These are phyloP conservation scores for Poteriospumella lacustris DNA, from an alignment of 108 stramenopile genomes.

Conservation along the genomic window DNA sequence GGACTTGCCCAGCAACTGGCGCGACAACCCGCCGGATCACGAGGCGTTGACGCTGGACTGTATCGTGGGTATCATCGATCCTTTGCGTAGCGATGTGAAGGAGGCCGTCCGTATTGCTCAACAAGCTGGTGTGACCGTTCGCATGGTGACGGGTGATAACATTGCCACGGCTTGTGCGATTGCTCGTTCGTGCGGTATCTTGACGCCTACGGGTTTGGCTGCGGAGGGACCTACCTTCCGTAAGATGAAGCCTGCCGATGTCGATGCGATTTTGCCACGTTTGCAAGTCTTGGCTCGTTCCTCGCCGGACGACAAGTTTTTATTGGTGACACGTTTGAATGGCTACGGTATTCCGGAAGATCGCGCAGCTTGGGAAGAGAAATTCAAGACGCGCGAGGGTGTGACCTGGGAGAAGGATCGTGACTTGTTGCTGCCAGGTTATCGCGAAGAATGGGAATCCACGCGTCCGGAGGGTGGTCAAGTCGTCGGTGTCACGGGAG, in stretches of 20 bases:
- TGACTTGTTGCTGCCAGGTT: conserved; percentile 45
- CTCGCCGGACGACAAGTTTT: conserved; percentile 87
- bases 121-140: conserved; percentile 29
- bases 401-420: conserved; percentile 36
- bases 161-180: conserved; percentile 39
- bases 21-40: conserved; percentile 5
- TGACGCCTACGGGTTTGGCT: conserved; percentile 5
- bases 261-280: conserved; percentile 31
- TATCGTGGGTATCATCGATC: conserved; percentile 94
- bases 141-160: conserved; percentile 29
- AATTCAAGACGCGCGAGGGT: conserved; percentile 1
- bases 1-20: conserved; percentile 14
- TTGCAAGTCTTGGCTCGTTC: conserved; percentile 81
- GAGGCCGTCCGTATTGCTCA: conserved; percentile 60
- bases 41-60: conserved; percentile 57
- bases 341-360: conserved; percentile 66
- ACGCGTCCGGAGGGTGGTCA: conserved; percentile 27
- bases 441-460: conserved; percentile 45
- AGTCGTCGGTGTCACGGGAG: conserved; percentile 89
- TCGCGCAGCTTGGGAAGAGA: conserved; percentile 44
- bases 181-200: conserved; percentile 43
- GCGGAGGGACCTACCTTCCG: conserved; percentile 27
- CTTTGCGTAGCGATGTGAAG: conserved; percentile 80
- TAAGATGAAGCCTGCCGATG: conserved; percentile 31
- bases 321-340: conserved; percentile 79